Conservation (phyloP, 495 filamentous ascomycete genomes). For the Aspergillus panamensis region DNA sequence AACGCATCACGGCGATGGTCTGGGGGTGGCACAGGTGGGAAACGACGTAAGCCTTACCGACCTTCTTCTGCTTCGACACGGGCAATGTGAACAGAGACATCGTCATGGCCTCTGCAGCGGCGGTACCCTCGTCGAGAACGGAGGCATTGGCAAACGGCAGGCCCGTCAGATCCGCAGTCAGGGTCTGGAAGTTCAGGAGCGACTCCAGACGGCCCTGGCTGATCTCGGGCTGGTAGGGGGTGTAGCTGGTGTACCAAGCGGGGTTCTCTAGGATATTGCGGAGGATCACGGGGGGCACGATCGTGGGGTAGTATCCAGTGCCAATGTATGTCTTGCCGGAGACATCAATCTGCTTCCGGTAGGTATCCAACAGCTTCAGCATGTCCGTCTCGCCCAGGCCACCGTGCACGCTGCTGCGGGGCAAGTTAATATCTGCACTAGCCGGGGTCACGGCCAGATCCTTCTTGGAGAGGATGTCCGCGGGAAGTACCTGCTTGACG, state of each 20-base stretch:
- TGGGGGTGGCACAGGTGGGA: conserved; percentile 83
- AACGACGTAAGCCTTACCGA: conserved; percentile 78
- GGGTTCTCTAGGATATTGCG: conserved; percentile 92
- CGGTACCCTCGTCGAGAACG: conserved; percentile 88
- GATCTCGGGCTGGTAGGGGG: conserved; percentile 97
- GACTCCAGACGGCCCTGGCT: conserved; percentile 93
- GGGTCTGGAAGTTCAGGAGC: conserved; percentile 92
- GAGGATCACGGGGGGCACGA: conserved; percentile 88
- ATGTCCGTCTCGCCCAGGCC: conserved; percentile 67
- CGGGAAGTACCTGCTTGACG: conserved; percentile 79
- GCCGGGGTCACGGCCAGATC: conserved; percentile 44
- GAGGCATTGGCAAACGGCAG: conserved; percentile 93
- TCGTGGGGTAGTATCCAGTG: conserved; percentile 81
- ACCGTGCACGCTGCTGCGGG: conserved; percentile 47
- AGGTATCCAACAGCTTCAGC: conserved; percentile 57
- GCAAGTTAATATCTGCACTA: conserved; percentile 37
- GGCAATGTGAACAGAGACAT: conserved; percentile 80
- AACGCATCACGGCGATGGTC: conserved; percentile 80
- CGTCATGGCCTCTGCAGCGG: conserved; percentile 96
- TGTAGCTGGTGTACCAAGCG: conserved; percentile 98
- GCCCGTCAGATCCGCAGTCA: conserved; percentile 86
- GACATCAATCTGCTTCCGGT: conserved; percentile 61
- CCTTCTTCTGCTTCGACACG: conserved; percentile 64
- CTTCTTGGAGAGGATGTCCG: conserved; percentile 72
- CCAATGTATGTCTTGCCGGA: conserved; percentile 68